These are phyloP conservation scores for Hymenoscyphus albidus DNA, from an alignment of 2,329 filamentous ascomycete species.

Conservation along the genomic window DNA sequence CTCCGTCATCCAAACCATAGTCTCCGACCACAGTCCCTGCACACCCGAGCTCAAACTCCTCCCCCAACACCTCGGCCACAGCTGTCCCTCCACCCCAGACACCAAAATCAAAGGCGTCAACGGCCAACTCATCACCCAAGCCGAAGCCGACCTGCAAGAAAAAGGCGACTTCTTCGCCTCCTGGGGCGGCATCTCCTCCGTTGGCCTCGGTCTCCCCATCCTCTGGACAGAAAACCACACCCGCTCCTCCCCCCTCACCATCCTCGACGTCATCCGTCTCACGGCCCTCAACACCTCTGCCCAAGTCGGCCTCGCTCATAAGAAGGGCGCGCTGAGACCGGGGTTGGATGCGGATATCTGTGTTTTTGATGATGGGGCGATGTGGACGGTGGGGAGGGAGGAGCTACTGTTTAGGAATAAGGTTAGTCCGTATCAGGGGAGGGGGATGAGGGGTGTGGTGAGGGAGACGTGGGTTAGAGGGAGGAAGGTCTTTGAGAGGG, in stretches of 20 bases:
- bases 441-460: slow-evolving; percentile 55
- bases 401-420: slow-evolving; percentile 69
- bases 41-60: slow-evolving; percentile 91
- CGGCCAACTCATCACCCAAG: slow-evolving; percentile 26
- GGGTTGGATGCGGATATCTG: slow-evolving; percentile 90
- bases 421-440: slow-evolving; percentile 46
- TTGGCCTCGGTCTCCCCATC: slow-evolving; percentile 88
- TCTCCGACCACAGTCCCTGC: slow-evolving; percentile 94
- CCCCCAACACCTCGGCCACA: slow-evolving; percentile 54
- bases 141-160: slow-evolving; percentile 40
- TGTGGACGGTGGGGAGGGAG: slow-evolving; percentile 68
- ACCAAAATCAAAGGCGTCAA: slow-evolving; percentile 24
- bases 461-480: slow-evolving; percentile 36
- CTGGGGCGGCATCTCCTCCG: slow-evolving; percentile 94
- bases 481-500: slow-evolving; percentile 31
- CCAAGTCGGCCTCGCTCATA: slow-evolving; percentile 79
- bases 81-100: slow-evolving; percentile 28
- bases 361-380: slow-evolving; percentile 81
- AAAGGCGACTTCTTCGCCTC: slow-evolving; percentile 88
- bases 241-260: slow-evolving; percentile 29
- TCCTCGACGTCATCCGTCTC: slow-evolving; percentile 79
- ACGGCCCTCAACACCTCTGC: slow-evolving; percentile 82
- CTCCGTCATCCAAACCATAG: slow-evolving; percentile 84
- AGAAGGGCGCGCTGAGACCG: slow-evolving; percentile 75
- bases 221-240: slow-evolving; percentile 56